Evolutionary conservation across 352 stramenopile genomes (phyloP), one percentile per base, ranked within the genome.

Genomic region (Peronospora destructor): DNA sequence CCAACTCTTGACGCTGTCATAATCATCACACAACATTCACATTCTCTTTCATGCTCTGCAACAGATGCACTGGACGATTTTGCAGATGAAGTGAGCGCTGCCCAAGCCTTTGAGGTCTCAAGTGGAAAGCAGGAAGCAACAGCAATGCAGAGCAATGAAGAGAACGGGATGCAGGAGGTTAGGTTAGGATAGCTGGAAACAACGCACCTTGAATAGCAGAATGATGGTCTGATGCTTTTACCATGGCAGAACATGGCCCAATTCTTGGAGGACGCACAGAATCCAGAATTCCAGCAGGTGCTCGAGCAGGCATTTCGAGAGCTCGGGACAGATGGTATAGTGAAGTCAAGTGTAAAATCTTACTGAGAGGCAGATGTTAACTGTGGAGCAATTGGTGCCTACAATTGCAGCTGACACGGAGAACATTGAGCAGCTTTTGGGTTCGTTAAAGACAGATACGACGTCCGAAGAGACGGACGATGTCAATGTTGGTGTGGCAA

Each of bases 241-340:
- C 11, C 32, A 6, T 41, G 2, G 14, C 34, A 94, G 81, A 91
- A 83, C 53, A 88, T 92, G 76, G 63, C 60, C 59, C 87, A 91
- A 61, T 90, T 92, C 49, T 65, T 92, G 9, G 82, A 91, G 45
- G 77, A 92, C 51, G 76, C 82, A 40, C 76, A 92, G 62, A 89
- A 90, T 57, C 79, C 84, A 9, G 80, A 91, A 66, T 90, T 93
- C 51, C 83, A 93, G 64, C 64, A 85, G 40, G 80, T 91, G 57
- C 57, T 93, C 30, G 80, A 93, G 67, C 83, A 91, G 54, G 83
- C 83, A 1, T 93, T 91, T 45, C 80, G 78, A n/a, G 83, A 93
- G 39, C 46, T 93, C n/a, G 73, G 72, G 46, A 76, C 72, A 2
- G 69, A 78, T 13, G 74, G 79, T 87, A 64, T 54, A 57, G 41